phyloP scores from a whole-genome alignment of 768 basidiomycete genomes.

The Mrakia hoshinonis region DNA sequence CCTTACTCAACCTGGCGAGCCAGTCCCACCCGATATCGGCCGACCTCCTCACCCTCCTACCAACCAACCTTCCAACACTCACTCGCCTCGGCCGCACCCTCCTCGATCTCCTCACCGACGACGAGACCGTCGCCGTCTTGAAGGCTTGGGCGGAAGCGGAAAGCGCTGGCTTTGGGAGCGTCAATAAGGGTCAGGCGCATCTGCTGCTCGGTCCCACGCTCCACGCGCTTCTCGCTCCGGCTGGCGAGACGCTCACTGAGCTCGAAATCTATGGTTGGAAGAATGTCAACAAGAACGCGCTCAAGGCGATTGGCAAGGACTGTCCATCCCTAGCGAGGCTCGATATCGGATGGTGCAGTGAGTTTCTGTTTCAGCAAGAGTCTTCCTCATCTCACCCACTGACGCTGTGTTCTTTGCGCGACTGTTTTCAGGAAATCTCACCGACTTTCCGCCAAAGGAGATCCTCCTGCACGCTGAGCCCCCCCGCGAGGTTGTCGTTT shows the following conservation, averaged over 20 bases:
- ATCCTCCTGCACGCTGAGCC: conserved; percentile 43
- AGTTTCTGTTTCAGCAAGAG: conserved; percentile 33
- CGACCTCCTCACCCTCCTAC: background rate
- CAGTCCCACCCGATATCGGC: background rate
- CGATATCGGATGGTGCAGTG: conserved; percentile 78
- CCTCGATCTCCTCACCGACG: conserved; percentile 58
- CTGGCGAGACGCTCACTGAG: conserved; percentile 50
- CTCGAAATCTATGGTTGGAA: conserved; percentile 75
- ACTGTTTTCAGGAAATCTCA: conserved; percentile 42
- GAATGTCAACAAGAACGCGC: conserved; percentile 48
- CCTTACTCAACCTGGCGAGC: background rate
- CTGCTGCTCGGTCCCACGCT: conserved; percentile 45
- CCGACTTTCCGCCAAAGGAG: conserved; percentile 70
- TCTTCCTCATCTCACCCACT: too few relatives aligned
- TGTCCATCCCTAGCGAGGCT: conserved; percentile 50
- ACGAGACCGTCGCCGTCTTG: conserved; percentile 82
- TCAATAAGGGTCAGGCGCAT: background rate
- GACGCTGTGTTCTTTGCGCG: background rate
- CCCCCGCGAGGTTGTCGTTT: background rate
- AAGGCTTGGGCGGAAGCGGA: conserved; percentile 44
- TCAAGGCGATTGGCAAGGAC: conserved; percentile 41
- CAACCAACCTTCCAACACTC: conserved; percentile 38
- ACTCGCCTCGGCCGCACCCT: conserved; percentile 51
- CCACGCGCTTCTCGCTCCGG: conserved; percentile 57
- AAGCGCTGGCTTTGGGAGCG: conserved; percentile 33